These are phyloP conservation scores for Clonostachys solani DNA, from an alignment of 2,329 filamentous ascomycete genomes.

Conservation along the genomic window DNA sequence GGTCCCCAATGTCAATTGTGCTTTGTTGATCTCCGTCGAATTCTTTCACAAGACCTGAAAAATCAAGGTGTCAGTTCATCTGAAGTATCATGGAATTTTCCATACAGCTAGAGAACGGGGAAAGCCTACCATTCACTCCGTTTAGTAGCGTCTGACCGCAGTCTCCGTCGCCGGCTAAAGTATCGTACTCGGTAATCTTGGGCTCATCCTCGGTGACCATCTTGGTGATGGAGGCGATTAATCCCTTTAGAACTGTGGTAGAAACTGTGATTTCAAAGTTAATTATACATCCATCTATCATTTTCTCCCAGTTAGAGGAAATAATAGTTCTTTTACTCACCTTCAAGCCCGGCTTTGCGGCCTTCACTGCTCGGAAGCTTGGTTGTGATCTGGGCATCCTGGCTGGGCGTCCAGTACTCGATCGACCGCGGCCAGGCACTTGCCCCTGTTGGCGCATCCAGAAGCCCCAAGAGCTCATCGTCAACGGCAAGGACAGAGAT, in stretches of 20 bases:
- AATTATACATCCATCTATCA: too few relatives aligned
- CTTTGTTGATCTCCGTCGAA: constrained; percentile 36
- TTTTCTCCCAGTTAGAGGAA: too few relatives aligned
- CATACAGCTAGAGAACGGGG: constrained; percentile 22
- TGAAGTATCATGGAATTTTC: constrained; percentile 25
- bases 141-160: constrained; percentile 84
- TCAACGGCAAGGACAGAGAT: constrained; percentile 65
- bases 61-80: constrained; percentile 44
- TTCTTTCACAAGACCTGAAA: constrained; percentile 36
- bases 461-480: constrained; percentile 55
- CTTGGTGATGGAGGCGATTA: constrained; percentile 42
- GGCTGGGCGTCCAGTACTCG: constrained; percentile 48
- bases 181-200: constrained; percentile 70
- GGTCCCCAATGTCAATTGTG: constrained; percentile 48
- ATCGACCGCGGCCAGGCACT: constrained; percentile 67
- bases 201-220: constrained; percentile 63
- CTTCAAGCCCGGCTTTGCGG: too few relatives aligned
- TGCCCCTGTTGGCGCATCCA: constrained; percentile 66
- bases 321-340: too few relatives aligned
- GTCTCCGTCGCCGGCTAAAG: constrained; percentile 85
- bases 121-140: constrained; percentile 64
- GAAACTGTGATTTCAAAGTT: constrained; percentile 27
- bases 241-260: constrained; percentile 38
- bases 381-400: constrained; percentile 46
- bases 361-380: constrained; percentile 33